phyloP scores from a whole-genome alignment of 1,284 basidiomycete genomes.

The Ustilago esculenta region DNA sequence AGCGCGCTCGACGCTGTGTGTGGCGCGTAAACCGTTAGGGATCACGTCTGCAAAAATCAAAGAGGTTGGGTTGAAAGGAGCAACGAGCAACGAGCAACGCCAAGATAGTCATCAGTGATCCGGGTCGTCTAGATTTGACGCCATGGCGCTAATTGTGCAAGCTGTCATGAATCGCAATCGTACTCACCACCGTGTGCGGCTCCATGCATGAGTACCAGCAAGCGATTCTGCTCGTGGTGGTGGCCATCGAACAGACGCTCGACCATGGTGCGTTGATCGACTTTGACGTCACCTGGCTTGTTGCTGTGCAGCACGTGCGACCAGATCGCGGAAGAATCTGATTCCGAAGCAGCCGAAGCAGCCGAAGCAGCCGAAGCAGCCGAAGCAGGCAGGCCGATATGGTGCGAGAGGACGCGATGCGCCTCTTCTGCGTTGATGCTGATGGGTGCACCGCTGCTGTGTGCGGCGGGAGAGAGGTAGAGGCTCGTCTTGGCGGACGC shows the following conservation, averaged over 20 bases:
- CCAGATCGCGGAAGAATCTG: slow-evolving; percentile 22
- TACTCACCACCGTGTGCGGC: slow-evolving; percentile 31
- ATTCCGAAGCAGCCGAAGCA: slow-evolving; percentile 4
- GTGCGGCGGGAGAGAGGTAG: slow-evolving; percentile 41
- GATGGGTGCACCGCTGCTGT: slow-evolving; percentile 22
- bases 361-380: no score
- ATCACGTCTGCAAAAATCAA: slow-evolving; percentile 23
- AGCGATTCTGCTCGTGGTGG: slow-evolving; percentile 29
- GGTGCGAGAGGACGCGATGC: slow-evolving; percentile 37
- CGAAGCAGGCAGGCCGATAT: slow-evolving; percentile 22
- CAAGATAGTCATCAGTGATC: no score
- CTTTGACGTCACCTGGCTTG: slow-evolving; percentile 6
- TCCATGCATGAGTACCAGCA: slow-evolving; percentile 48
- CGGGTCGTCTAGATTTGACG: not conserved
- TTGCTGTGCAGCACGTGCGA: slow-evolving; percentile 20
- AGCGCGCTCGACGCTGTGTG: slow-evolving; percentile 30
- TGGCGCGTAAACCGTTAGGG: slow-evolving; percentile 26
- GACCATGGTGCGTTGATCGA: slow-evolving; percentile 30
- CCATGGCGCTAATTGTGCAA: no score
- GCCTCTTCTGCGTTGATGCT: slow-evolving; percentile 34
- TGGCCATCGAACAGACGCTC: slow-evolving; percentile 42
- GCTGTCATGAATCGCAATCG: no score
- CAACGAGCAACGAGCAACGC: no score
- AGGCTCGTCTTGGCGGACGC: slow-evolving; percentile 36
- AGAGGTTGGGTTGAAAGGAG: no score